A percentile compares a stretch with the other conserved stretches of the same genome.
These are phyloP conservation scores for Adansonia gregorii DNA, from an alignment of 441 rosid species.

Conservation along the genomic window DNA sequence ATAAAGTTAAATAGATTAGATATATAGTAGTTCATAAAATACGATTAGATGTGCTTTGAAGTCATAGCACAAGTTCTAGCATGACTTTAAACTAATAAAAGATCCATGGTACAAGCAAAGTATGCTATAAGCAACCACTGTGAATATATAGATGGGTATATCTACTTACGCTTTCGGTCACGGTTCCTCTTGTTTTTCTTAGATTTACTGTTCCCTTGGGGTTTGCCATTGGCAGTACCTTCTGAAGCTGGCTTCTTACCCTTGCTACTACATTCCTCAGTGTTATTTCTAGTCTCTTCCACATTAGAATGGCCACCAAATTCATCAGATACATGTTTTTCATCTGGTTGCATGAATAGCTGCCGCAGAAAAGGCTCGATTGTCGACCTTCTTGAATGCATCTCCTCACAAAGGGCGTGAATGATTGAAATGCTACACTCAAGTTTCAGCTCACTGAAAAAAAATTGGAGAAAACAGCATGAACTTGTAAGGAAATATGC, in stretches of 20 bases:
- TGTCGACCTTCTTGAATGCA: slow-evolving; percentile 30
- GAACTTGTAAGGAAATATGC: background rate
- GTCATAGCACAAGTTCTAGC: background rate
- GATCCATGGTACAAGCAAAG: background rate
- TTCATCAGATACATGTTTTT: background rate
- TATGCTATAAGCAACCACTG: background rate
- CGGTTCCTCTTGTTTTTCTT: slow-evolving; percentile 29
- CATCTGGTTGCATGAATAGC: slow-evolving; percentile 12
- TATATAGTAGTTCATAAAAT: background rate
- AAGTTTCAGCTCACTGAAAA: slow-evolving; percentile 24
- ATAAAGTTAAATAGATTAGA: background rate
- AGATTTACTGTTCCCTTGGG: slow-evolving; percentile 21
- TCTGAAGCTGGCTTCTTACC: slow-evolving; percentile 13
- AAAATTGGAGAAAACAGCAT: background rate
- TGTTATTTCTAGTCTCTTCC: slow-evolving; percentile 11
- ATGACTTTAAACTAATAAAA: background rate
- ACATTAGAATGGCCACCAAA: background rate
- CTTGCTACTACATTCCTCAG: slow-evolving; percentile 1
- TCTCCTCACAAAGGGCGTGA: slow-evolving; percentile 20
- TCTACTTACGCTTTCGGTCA: background rate
- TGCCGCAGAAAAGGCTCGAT: slow-evolving; percentile 27
- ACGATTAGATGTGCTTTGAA: background rate
- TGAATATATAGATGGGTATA: background rate
- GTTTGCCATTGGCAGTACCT: slow-evolving; percentile 7
- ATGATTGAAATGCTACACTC: slow-evolving; percentile 9